Evolutionary conservation across 2,329 filamentous ascomycete species (phyloP).

Genomic region (Colletotrichum sp.): DNA sequence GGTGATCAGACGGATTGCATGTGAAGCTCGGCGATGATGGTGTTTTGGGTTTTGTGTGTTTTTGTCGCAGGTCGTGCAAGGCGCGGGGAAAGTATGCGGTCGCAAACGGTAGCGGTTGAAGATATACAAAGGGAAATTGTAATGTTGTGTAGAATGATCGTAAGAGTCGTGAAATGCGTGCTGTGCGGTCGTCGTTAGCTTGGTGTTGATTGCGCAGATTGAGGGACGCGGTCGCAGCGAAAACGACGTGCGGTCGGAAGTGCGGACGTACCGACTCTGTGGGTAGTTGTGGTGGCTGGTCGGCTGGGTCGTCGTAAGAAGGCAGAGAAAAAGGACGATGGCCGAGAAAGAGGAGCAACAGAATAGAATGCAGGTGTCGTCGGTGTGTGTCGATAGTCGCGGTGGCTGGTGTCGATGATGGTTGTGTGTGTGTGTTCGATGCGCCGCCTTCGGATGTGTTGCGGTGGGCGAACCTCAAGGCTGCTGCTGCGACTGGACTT

Average conservation of each 20-base stretch:
- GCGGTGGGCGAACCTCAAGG: neutral
- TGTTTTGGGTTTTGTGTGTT: neutral
- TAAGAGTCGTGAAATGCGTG: slow-evolving; percentile 9
- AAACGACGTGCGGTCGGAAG: neutral
- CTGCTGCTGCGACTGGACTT: neutral
- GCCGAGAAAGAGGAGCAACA: neutral
- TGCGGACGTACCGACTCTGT: slow-evolving; percentile 10
- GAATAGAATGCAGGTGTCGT: neutral
- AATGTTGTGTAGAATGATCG: slow-evolving; percentile 3
- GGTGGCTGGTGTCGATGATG: neutral
- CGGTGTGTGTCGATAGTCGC: neutral
- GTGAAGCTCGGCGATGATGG: neutral
- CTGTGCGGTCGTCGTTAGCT: slow-evolving; percentile 2
- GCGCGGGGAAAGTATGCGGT: neutral
- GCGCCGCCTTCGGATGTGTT: neutral
- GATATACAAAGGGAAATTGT: slow-evolving; percentile 14
- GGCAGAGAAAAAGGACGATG: neutral
- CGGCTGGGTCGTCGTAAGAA: neutral
- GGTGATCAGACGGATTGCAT: slow-evolving; percentile 1
- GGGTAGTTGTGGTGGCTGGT: neutral
- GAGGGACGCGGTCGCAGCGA: neutral
- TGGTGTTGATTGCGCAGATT: neutral
- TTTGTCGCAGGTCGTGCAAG: neutral
- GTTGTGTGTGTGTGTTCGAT: neutral
- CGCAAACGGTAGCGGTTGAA: slow-evolving; percentile 10